Evolutionary conservation across 2,329 filamentous ascomycete species (phyloP), one percentile per base, ranked within the genome.

Genomic region (Tetracladium maxilliforme): DNA sequence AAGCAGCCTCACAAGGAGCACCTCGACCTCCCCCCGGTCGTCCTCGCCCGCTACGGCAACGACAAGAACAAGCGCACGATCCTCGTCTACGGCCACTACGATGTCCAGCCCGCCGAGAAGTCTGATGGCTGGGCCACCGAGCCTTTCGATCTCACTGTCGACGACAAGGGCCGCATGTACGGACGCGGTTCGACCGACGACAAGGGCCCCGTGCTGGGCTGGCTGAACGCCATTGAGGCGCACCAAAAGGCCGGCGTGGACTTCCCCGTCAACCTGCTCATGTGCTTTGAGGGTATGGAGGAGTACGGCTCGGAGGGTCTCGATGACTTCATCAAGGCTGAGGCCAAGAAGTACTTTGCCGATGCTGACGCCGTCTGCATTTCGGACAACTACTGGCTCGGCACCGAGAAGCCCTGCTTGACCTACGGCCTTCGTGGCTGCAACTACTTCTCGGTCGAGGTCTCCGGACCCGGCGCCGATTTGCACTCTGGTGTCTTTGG

Each of bases 261-360:
- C 25, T 83, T 98, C 49, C 90, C 90, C 7, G 90, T 98, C 45
- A 98, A 98, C 59, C 65, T 98, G 37, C 70, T 98, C 36, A 95
- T 94, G 82, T 98, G 90, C 64, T 95, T 98, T 42, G 90, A 98
- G 64, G 90, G 90, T 24, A 98, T 98, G 90, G 90, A 98, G 58
- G 90, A 98, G 60, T 93, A 92, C 49, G 90, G 90, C 25, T 94
- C 86, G 1, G 87, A 95, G 49, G 90, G 90, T 19, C 66, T 98
- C 28, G 90, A 98, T 45, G 87, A 93, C 40, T 79, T 95, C 38
- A 94, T 98, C 54, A 66, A 79, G 38, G 75, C 70, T 23, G 90
- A 98, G 58, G 84, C 79, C 37, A 83, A 92, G 58, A 79, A 81
- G 42, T 95, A 76, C 64, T 98, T 98, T 61, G 83, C 83, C 44